Evolutionary conservation across 2,329 filamentous ascomycete genomes (phyloP), one percentile per base, ranked within the genome.

Genomic region (Paracorniculantispora psalliotae): DNA sequence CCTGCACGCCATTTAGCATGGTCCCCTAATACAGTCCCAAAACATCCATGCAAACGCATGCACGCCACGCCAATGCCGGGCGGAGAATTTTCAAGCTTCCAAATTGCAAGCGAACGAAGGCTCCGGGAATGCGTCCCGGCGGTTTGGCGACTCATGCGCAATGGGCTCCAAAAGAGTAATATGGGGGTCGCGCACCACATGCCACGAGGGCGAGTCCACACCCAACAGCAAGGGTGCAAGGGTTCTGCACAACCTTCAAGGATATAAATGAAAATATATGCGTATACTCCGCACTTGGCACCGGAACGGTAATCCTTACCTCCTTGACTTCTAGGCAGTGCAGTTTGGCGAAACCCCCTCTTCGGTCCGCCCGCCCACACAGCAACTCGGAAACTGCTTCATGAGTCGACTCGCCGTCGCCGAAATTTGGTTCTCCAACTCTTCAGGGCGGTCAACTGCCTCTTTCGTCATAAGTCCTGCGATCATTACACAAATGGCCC

Each of bases 201-300:
- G 33, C 21, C 48, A 50, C 19, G 28, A 28, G n/a, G 50, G 26
- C 8, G 50, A 43, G 25, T 30, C 50, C 50, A 28, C 50, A 26
- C 35, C 23, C 43, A 17, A 23, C 21, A 37, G 17, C 26, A 53
- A 33, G 25, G 37, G 10, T n/a, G 10, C 10, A 19, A 28, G 23
- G 49, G 13, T 28, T 28, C 9, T 6, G 13, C 13, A 13, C 17
- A n/a, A 23, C 25, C 12, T 30, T 43, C 35, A 30, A 23, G 50
- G 50, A 53, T 53, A 53, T 53, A 33, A 33, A 44, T 44, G 37
- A 43, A 26, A 17, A 26, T 43, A 43, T 53, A 33, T 37, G 50
- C 37, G 15, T 33, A 43, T 25, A 43, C 37, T 53, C 50, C 50
- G 50, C 19, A 17, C 50, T 33, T 53, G 50, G 50, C 50, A 41